Evolutionary conservation across 225 moss, liverwort and hornwort genomes (phyloP).

Genomic region (Takakia lepidozioides): DNA sequence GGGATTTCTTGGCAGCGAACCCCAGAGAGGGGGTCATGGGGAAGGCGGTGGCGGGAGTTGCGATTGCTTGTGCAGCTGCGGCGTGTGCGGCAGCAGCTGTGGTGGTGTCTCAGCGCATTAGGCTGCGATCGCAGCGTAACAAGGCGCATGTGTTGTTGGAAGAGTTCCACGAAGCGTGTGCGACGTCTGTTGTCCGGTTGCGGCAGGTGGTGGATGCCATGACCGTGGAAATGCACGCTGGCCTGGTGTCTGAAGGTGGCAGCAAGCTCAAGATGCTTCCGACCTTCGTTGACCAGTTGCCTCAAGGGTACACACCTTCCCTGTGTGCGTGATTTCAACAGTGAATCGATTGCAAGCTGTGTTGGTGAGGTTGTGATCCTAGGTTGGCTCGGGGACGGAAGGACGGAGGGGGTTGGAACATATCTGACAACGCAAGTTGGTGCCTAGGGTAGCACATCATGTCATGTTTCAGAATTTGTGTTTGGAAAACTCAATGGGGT

Average conservation of each 20-base stretch:
- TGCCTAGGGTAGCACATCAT: too few relatives aligned
- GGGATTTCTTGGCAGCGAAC: too few relatives aligned
- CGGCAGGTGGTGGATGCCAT: conserved; percentile 57
- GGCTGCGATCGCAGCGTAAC: conserved; percentile 38
- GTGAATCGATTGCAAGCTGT: too few relatives aligned
- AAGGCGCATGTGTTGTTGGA: conserved; percentile 34
- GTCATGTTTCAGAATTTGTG: too few relatives aligned
- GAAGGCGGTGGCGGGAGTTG: conserved; percentile 24
- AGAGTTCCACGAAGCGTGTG: conserved; percentile 48
- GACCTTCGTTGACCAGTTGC: conserved; percentile 55
- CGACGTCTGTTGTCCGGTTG: conserved; percentile 41
- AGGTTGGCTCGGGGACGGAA: too few relatives aligned
- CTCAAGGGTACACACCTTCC: conserved; percentile 40
- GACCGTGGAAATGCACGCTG: conserved; percentile 63
- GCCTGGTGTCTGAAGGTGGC: conserved; percentile 54
- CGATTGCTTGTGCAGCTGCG: conserved; percentile 45
- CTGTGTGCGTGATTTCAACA: too few relatives aligned
- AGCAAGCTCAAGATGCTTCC: conserved; percentile 75
- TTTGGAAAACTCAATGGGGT: too few relatives aligned
- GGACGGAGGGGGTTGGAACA: too few relatives aligned
- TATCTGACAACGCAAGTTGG: too few relatives aligned
- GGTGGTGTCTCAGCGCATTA: conserved; percentile 28
- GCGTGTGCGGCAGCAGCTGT: conserved; percentile 47
- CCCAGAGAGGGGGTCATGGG: too few relatives aligned
- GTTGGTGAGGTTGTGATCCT: too few relatives aligned